Evolutionary conservation across 441 rosid genomes (phyloP).

Genomic region (Erysimum cheiri): DNA sequence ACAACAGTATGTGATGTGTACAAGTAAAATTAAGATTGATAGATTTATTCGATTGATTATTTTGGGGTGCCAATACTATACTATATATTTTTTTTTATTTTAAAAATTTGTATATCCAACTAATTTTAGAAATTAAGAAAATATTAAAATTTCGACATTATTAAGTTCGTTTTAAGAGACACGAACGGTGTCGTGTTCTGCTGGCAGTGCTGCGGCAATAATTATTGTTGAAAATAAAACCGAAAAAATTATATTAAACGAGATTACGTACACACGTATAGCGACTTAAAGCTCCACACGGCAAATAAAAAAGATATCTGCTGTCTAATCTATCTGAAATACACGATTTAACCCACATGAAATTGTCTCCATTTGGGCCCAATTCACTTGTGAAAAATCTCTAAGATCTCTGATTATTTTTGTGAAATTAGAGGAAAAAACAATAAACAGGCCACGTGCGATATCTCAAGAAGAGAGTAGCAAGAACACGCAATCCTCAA

Average conservation of each 20-base stretch:
- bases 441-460: background rate
- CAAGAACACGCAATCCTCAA: conserved; percentile 9
- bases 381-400: background rate
- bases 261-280: conserved; percentile 13
- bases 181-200: conserved; percentile 28
- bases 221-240: conserved; percentile 8
- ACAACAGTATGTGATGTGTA: too few relatives aligned
- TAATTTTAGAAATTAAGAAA: too few relatives aligned
- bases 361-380: conserved; percentile 18
- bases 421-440: background rate
- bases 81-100: too few relatives aligned
- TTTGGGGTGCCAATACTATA: too few relatives aligned
- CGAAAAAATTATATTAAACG: background rate
- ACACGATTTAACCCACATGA: background rate
- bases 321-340: conserved; percentile 18
- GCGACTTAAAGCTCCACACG: conserved; percentile 7
- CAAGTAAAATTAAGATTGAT: too few relatives aligned
- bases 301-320: background rate
- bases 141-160: too few relatives aligned
- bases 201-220: background rate
- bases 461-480: background rate
- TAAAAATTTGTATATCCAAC: too few relatives aligned
- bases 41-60: too few relatives aligned
- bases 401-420: background rate
- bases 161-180: too few relatives aligned